Base-by-base conservation (phyloP, 169 alveolate species). In the Theileria parva region DNA sequence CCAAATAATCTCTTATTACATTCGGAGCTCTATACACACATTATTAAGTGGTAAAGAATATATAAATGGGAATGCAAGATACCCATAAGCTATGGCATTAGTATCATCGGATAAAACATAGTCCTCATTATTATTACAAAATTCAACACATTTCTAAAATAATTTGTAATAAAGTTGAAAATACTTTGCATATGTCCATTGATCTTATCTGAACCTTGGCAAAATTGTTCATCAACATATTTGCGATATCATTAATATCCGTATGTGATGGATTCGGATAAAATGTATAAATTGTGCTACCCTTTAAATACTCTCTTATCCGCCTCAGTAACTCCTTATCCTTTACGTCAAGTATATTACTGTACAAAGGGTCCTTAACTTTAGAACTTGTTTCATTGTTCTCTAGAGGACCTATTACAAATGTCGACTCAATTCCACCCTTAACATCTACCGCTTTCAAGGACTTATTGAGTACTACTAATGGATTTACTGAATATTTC, bases 41-140 rank as follows among this genome's bases (percentile, higher is more conserved):
- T 2, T 32, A 25, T 39, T 0, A 44, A 44, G 2, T 7, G 2
- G 53, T 44, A 7, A 44, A 61, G 30, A 17, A 30, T 7, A 6
- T 13, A 17, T 19, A 19, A 57, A 25, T 2, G 15, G 17, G 15
- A 25, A 25, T 8, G 4, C 0, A 21, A 19, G 76, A n/a, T 57
- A 80, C 87, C 87, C 87, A 51, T 32, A 74, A 1, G 88, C 88
- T 32, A 81, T 81, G 7, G 75, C 85, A 44, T 81, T 71, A 0
- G 88, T 81, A 63, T 81, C 88, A 28, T 81, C 88, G 15, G 88
- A 81, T 19, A 81, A 63, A 17, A 81, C 88, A 30, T 59, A 66
- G 21, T 75, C 85, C 2, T 32, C 51, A 23, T 27, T 74, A 74
- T 25, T 21, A 13, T 23, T 13, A 44, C 88, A 81, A 72, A 81